Evolutionary conservation across 257 asterid genomes (phyloP).

Genomic region (Salvia hispanica): DNA sequence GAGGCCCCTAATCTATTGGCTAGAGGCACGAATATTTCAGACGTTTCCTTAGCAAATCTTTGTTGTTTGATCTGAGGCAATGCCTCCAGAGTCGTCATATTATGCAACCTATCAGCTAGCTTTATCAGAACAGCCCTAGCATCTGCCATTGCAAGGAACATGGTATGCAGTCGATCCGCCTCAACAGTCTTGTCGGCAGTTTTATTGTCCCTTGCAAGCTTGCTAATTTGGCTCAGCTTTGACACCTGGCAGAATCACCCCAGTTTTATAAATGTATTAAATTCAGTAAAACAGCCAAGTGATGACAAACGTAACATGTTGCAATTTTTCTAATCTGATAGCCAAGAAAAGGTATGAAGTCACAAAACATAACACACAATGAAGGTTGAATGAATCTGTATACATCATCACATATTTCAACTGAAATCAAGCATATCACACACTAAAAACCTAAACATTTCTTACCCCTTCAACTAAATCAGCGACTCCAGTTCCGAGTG

Average conservation of each 20-base stretch:
- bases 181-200: conserved; percentile 81
- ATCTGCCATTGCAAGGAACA: conserved; percentile 96
- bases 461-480: conserved; percentile 95
- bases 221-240: conserved; percentile 90
- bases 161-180: conserved; percentile 91
- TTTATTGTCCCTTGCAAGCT: conserved; percentile 86
- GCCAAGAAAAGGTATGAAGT: background rate
- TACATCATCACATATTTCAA: background rate
- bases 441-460: background rate
- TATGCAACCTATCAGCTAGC: conserved; percentile 94
- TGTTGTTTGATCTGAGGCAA: conserved; percentile 71
- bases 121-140: conserved; percentile 88
- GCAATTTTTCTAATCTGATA: background rate
- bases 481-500: conserved; percentile 77
- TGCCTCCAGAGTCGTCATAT: conserved; percentile 84
- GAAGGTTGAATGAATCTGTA: background rate
- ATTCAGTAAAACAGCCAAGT: background rate
- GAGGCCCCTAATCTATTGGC: conserved; percentile 89
- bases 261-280: background rate
- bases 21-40: conserved; percentile 89
- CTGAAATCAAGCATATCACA: background rate
- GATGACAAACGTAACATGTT: too few relatives aligned
- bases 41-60: conserved; percentile 89
- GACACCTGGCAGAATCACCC: conserved; percentile 55
- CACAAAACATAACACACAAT: conserved; percentile 5